A percentile compares a stretch with the other conserved stretches of the same genome.
phyloP scores from a whole-genome alignment of 2,329 filamentous ascomycete genomes.

The Pseudogymnoascus verrucosus region DNA sequence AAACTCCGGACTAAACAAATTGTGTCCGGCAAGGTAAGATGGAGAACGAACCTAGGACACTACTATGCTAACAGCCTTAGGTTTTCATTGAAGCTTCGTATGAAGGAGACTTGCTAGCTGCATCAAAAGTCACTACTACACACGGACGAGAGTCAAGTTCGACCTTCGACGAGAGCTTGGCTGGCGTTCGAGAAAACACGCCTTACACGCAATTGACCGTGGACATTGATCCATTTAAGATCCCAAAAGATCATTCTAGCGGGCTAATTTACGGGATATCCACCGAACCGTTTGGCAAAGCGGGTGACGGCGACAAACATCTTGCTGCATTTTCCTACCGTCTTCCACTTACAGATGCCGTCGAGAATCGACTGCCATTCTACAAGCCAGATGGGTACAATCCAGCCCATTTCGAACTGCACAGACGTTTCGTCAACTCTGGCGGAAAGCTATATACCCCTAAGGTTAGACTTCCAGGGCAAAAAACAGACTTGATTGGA shows the following conservation, averaged over 20 bases:
- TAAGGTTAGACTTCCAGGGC: constrained; percentile 12
- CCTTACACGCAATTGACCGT: constrained; percentile 9
- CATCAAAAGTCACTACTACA: constrained; percentile 12
- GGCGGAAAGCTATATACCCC: constrained; percentile 13
- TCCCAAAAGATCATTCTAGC: background rate
- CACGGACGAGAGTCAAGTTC: constrained; percentile 18
- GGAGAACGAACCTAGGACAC: background rate
- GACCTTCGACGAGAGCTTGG: constrained; percentile 15
- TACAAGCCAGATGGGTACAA: constrained; percentile 18
- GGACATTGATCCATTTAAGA: background rate
- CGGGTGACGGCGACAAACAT: constrained; percentile 16
- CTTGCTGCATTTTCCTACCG: constrained; percentile 20
- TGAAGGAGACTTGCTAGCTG: background rate
- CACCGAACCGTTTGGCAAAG: background rate
- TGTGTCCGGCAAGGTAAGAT: background rate
- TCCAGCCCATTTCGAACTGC: constrained; percentile 15
- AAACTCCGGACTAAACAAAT: background rate
- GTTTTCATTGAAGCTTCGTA: background rate
- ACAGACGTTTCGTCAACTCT: background rate
- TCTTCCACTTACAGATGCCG: constrained; percentile 17
- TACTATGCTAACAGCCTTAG: background rate
- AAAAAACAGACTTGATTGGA: constrained; percentile 17
- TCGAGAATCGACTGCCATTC: constrained; percentile 14
- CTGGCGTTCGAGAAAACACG: constrained; percentile 17
- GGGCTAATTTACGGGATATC: background rate